Conservation (phyloP, 345 rosid species). For the Citrus reticulata region DNA sequence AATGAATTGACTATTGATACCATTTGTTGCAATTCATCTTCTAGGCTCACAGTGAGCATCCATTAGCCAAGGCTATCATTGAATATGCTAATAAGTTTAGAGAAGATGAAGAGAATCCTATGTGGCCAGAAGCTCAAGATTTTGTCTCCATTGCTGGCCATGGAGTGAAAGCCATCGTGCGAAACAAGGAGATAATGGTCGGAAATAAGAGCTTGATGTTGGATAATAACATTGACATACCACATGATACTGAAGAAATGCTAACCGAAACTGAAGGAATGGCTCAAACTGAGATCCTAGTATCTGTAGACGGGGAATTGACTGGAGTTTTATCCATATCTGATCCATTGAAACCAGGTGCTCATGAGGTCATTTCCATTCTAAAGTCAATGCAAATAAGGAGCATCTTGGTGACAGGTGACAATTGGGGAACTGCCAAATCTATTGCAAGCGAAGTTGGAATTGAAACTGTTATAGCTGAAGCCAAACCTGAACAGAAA, state of each 20-base stretch:
- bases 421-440: conserved; percentile 94
- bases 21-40: not conserved
- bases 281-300: conserved; percentile 85
- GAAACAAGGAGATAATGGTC: conserved; percentile 53
- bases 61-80: conserved; percentile 83
- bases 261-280: conserved; percentile 65
- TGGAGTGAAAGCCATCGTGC: conserved; percentile 75
- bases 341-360: conserved; percentile 78
- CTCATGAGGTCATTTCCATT: conserved; percentile 65
- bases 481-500: conserved; percentile 89
- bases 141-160: conserved; percentile 79
- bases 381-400: conserved; percentile 72
- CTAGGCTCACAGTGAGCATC: conserved; percentile 89
- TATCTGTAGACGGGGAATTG: conserved; percentile 55
- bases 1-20: not conserved
- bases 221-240: conserved; percentile 35
- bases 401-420: conserved; percentile 96
- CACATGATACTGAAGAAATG: conserved; percentile 64
- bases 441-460: conserved; percentile 84
- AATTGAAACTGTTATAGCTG: conserved; percentile 71
- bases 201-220: conserved; percentile 84
- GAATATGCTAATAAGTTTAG: conserved; percentile 76
- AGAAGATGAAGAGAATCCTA: conserved; percentile 69
- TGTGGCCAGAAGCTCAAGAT: conserved; percentile 79
- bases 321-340: conserved; percentile 72